Evolutionary conservation across 768 basidiomycete genomes (phyloP).

Genomic region (Russula emetica): DNA sequence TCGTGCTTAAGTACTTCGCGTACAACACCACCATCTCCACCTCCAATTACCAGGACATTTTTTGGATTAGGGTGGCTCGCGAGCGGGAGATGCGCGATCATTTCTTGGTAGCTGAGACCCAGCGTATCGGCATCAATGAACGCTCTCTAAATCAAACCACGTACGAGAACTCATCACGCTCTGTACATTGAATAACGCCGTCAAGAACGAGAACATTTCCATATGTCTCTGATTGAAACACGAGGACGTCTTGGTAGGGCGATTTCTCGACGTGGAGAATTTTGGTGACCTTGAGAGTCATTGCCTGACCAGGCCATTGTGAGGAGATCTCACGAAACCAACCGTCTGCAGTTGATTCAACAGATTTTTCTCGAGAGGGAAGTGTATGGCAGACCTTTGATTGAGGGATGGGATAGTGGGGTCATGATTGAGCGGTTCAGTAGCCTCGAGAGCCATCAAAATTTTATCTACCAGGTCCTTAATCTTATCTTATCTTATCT

Average conservation of each 20-base stretch:
- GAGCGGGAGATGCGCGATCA: constrained; percentile 97
- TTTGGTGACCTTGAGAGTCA: constrained; percentile 94
- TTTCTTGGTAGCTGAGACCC: constrained; percentile 85
- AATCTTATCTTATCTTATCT: constrained; percentile 11
- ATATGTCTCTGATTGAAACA: constrained; percentile 92
- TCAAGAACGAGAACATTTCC: constrained; percentile 97
- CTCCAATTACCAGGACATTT: constrained; percentile 94
- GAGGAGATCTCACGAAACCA: constrained; percentile 95
- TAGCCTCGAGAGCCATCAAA: not conserved
- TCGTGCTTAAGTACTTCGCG: constrained; percentile 95
- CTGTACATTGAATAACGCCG: constrained; percentile 94
- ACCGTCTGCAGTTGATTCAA: constrained; percentile 52
- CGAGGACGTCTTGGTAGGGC: constrained; percentile 93
- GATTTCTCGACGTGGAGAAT: constrained; percentile 93
- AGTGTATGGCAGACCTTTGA: constrained; percentile 32
- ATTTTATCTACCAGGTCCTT: not conserved
- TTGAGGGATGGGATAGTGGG: constrained; percentile 39
- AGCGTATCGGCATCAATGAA: constrained; percentile 1
- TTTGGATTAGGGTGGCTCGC: constrained; percentile 95
- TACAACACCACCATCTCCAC: constrained; percentile 97
- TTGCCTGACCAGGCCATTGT: constrained; percentile 97
- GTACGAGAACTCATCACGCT: constrained; percentile 97
- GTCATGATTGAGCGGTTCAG: constrained; percentile 32
- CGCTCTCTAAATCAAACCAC: constrained; percentile 34
- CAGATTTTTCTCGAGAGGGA: not conserved